These are phyloP conservation scores for Candida parachauliodes DNA, from an alignment of 805 yeast species.

Conservation along the genomic window DNA sequence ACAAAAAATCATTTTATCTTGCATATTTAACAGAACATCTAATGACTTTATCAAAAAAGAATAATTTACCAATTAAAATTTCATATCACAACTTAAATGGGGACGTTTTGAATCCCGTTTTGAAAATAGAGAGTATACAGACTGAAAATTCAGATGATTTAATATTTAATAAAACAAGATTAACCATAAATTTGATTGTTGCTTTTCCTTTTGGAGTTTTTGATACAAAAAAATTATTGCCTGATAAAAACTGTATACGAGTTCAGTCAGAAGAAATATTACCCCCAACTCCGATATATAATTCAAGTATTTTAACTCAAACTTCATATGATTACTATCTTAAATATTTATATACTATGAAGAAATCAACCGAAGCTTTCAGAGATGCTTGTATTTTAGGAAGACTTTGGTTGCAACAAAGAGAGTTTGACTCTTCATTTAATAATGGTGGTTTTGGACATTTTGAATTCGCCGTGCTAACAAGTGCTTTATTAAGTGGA, in stretches of 20 bases:
- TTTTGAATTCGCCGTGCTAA: slow-evolving; percentile 78
- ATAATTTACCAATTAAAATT: slow-evolving; percentile 57
- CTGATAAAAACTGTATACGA: slow-evolving; percentile 79
- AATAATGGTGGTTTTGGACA: slow-evolving; percentile 84
- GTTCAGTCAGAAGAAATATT: slow-evolving; percentile 49
- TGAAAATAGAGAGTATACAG: slow-evolving; percentile 56
- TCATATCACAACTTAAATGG: slow-evolving; percentile 69
- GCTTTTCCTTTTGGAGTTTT: slow-evolving; percentile 72
- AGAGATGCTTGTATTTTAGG: slow-evolving; percentile 86
- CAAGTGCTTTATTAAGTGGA: slow-evolving; percentile 80
- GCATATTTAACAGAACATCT: slow-evolving; percentile 73
- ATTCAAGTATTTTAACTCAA: slow-evolving; percentile 72
- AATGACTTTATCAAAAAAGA: slow-evolving; percentile 48
- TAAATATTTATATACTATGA: slow-evolving; percentile 70
- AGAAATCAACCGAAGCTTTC: slow-evolving; percentile 75
- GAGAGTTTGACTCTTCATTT: slow-evolving; percentile 68
- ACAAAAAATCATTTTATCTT: slow-evolving; percentile 84
- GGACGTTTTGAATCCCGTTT: slow-evolving; percentile 72
- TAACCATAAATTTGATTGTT: slow-evolving; percentile 66
- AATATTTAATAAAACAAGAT: slow-evolving; percentile 60
- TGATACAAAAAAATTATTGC: slow-evolving; percentile 70
- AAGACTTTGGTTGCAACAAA: slow-evolving; percentile 83
- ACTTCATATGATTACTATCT: slow-evolving; percentile 66
- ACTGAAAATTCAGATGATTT: slow-evolving; percentile 50
- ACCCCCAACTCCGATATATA: slow-evolving; percentile 84